Base-by-base conservation (phyloP, 2,329 filamentous ascomycete species). In the Epichloe gansuensis region DNA sequence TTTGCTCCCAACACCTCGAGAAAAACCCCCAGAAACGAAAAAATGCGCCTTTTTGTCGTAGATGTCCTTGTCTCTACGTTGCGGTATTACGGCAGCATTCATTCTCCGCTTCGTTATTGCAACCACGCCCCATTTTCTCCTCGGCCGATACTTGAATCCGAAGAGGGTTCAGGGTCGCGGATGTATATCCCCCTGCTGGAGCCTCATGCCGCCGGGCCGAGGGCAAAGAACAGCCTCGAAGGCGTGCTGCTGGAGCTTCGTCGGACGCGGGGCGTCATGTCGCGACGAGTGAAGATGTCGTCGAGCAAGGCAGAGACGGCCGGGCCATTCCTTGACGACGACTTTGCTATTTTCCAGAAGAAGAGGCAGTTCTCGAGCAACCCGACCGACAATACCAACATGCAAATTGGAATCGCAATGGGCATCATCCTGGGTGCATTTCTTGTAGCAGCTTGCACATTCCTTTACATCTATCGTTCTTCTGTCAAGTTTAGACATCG, bases 351-450 rank as follows among this genome's bases (percentile, higher is more conserved):
- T 39, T 36, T 59, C 27, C 27, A 47, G n/a, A 56, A 55, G 47
- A 59, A 55, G 47, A 59, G 61, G 15, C 63, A 65, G 48, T 60
- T 62, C 51, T 62, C 61, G 36, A 54, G 55, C 36, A 58, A 60
- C 43, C 55, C 60, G 5, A 50, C 56, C 45, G 58, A 66, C 15
- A 65, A 68, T 40, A 66, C 64, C 36, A 70, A 73, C 57, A 63
- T 65, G 50, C 70, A 66, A 36, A 74, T 73, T 51, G 71, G 71
- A 51, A 61, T 72, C 53, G 64, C 70, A 3, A 66, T 74, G 44
- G 71, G 68, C 53, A 60, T 74, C 41, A 60, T 69, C 4, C 60
- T 74, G 21, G 64, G 65, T 27, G 57, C 66, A 21, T 74, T 74
- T 52, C 51, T 75, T 51, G 58, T 65, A 15, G 66, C 60, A 21